These are phyloP conservation scores for Psidium guajava DNA, from an alignment of 345 rosid species.

Conservation along the genomic window DNA sequence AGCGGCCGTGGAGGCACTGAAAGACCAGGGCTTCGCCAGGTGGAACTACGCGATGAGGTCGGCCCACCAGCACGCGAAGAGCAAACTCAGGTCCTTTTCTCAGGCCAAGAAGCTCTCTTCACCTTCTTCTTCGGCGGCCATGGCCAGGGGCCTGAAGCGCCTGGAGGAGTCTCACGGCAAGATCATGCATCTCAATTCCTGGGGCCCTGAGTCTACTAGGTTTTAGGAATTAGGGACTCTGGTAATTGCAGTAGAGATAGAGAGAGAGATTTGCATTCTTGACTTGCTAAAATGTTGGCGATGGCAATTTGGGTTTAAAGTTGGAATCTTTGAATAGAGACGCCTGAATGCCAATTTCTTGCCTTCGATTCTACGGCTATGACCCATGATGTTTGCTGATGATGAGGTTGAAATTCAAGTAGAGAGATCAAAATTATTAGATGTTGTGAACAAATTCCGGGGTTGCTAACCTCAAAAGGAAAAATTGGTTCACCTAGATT, in stretches of 20 bases:
- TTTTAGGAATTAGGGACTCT: constrained; percentile 5
- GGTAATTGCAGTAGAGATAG: too few species aligned
- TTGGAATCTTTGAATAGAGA: background rate
- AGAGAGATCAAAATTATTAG: too few species aligned
- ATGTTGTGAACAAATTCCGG: too few species aligned
- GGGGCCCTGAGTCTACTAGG: constrained; percentile 32
- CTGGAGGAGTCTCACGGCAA: constrained; percentile 11
- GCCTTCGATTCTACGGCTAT: background rate
- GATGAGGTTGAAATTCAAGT: background rate
- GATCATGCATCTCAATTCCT: constrained; percentile 25
- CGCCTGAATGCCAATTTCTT: background rate
- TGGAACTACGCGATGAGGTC: constrained; percentile 51
- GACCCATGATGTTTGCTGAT: background rate
- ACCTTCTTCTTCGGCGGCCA: background rate
- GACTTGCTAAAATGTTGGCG: background rate
- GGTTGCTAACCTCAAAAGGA: too few species aligned
- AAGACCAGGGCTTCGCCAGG: constrained; percentile 62
- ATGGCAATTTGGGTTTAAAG: background rate
- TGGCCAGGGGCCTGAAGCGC: constrained; percentile 2
- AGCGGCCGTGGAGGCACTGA: constrained; percentile 56
- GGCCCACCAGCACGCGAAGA: constrained; percentile 27
- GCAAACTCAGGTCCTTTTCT: constrained; percentile 13
- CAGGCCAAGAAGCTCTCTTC: constrained; percentile 2
- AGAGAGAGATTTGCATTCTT: background rate
- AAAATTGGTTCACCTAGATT: too few species aligned